Evolutionary conservation across 768 basidiomycete genomes (phyloP).

Genomic region (Xanthoconium stramineum): DNA sequence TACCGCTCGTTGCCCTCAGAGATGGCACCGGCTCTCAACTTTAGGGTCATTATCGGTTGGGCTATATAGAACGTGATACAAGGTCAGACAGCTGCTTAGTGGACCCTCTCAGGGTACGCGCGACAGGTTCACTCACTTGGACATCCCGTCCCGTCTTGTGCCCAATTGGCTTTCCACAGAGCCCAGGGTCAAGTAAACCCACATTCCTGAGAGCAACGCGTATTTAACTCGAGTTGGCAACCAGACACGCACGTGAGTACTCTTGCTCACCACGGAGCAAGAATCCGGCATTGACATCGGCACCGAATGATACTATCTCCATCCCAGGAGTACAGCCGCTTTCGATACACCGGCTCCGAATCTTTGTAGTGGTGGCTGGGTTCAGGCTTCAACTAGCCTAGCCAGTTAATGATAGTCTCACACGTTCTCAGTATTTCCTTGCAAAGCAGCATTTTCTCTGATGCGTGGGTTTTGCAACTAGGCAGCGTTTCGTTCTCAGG

Average conservation of each 20-base stretch:
- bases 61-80: background rate
- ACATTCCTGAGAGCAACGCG: background rate
- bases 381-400: background rate
- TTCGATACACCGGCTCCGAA: background rate
- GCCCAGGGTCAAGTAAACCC: no score
- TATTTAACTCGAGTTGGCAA: background rate
- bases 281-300: no score
- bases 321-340: no score
- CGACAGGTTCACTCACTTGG: constrained; percentile 4
- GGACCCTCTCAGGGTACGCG: constrained; percentile 14
- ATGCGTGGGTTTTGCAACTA: no score
- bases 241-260: background rate
- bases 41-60: background rate
- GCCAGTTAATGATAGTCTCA: no score
- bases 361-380: background rate
- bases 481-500: no score
- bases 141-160: background rate
- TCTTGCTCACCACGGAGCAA: no score
- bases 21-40: background rate
- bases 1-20: background rate
- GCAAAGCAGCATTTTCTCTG: no score
- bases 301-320: no score
- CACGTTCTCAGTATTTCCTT: no score
- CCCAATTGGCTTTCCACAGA: background rate
- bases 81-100: background rate